Evolutionary conservation across 1,284 basidiomycete genomes (phyloP).

Genomic region (Athelia psychrophila): DNA sequence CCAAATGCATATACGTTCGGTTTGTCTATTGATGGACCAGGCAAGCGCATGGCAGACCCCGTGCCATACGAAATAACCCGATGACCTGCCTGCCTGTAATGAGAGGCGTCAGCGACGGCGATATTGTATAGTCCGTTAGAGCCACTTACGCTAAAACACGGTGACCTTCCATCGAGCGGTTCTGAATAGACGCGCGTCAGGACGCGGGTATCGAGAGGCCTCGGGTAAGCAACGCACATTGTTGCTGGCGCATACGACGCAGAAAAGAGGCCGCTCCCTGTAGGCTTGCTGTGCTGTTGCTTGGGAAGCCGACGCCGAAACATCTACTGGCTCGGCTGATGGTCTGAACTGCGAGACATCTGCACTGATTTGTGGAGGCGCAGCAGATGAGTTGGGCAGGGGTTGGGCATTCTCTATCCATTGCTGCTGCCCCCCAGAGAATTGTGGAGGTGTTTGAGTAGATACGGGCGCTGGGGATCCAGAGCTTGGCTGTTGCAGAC

Average conservation of each 20-base stretch:
- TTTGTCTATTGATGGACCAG: slow-evolving; percentile 95
- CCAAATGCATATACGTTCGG: slow-evolving; percentile 98
- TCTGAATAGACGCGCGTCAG: slow-evolving; percentile 49
- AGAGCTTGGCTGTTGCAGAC: slow-evolving; percentile 51
- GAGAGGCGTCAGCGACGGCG: slow-evolving; percentile 3
- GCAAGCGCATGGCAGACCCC: slow-evolving; percentile 94
- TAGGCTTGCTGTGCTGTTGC: slow-evolving; percentile 29
- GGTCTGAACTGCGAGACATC: no score
- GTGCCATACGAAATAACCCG: slow-evolving; percentile 94
- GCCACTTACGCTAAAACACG: slow-evolving; percentile 78
- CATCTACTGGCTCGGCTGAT: background rate
- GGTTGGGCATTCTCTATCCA: slow-evolving; percentile 5
- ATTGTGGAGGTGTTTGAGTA: slow-evolving; percentile 32
- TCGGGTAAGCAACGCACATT: slow-evolving; percentile 59
- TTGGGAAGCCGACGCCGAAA: slow-evolving; percentile 3
- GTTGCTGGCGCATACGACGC: slow-evolving; percentile 98
- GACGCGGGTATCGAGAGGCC: background rate
- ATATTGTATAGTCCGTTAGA: background rate
- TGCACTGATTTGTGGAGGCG: no score
- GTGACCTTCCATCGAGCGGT: slow-evolving; percentile 99
- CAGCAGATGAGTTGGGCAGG: no score
- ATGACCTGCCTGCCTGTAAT: slow-evolving; percentile 77
- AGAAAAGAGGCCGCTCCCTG: slow-evolving; percentile 80
- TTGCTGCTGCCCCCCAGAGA: slow-evolving; percentile 6
- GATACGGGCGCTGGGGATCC: slow-evolving; percentile 38